Evolutionary conservation across 1,284 basidiomycete genomes (phyloP).

Genomic region (Fistulinella cinereoalba): DNA sequence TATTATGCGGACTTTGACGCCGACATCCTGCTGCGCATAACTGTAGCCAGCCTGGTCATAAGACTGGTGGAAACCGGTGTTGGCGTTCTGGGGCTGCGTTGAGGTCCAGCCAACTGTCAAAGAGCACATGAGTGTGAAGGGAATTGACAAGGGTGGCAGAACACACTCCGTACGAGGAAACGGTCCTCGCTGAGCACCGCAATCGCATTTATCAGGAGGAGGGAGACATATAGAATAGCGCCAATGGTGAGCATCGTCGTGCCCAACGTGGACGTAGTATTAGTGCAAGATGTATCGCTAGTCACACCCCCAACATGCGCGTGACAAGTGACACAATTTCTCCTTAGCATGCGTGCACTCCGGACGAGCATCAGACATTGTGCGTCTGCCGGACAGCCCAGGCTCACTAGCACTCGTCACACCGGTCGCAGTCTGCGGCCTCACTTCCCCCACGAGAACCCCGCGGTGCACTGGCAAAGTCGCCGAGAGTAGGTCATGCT

Average conservation of each 20-base stretch:
- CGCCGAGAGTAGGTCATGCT: conserved; percentile 41
- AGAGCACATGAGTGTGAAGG: conserved; percentile 9
- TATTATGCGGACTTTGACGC: conserved; percentile 84
- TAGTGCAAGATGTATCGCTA: not conserved
- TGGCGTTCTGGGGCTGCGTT: conserved; percentile 52
- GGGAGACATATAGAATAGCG: conserved; percentile 65
- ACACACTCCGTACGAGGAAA: conserved; percentile 88
- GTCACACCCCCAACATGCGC: not conserved
- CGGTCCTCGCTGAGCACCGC: conserved; percentile 94
- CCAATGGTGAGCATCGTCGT: conserved; percentile 55
- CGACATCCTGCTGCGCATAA: conserved; percentile 52
- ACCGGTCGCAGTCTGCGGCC: no score
- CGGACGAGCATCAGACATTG: conserved; percentile 18
- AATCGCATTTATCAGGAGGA: conserved; percentile 90
- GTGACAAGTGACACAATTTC: conserved; percentile 27
- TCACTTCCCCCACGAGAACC: no score
- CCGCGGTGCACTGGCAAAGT: conserved; percentile 35
- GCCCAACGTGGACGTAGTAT: conserved; percentile 10
- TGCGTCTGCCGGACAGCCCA: no score
- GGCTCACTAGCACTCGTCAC: no score
- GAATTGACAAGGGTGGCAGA: conserved; percentile 3
- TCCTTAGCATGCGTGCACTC: conserved; percentile 39
- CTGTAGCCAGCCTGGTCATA: conserved; percentile 66
- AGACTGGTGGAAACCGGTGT: conserved; percentile 56
- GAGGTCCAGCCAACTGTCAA: conserved; percentile 90